Conservation (phyloP, 176 grass and related monocot species). For the Oryza rufipogon region DNA sequence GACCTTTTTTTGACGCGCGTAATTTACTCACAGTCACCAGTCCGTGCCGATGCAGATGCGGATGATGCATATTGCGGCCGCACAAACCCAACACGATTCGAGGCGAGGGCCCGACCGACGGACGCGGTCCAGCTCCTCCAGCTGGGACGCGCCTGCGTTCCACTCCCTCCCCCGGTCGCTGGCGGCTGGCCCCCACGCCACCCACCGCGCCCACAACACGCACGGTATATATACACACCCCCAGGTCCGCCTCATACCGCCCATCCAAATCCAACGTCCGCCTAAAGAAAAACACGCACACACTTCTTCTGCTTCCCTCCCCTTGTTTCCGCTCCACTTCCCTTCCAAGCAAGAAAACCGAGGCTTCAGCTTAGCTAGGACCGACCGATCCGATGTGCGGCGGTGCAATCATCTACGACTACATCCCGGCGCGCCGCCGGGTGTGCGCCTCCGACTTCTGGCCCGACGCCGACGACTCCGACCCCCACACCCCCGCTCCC, state of each 20-base stretch:
- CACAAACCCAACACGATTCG: not conserved
- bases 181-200: not conserved
- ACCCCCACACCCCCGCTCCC: not conserved
- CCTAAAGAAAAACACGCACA: not conserved
- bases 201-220: slow-evolving; percentile 22
- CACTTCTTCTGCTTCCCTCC: not conserved
- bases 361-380: not conserved
- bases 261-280: slow-evolving; percentile 31
- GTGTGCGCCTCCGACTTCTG: slow-evolving; percentile 63
- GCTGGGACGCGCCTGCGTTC: not conserved
- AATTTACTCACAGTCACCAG: not conserved
- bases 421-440: slow-evolving; percentile 54
- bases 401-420: slow-evolving; percentile 84
- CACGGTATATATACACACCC: slow-evolving; percentile 24
- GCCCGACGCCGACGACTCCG: slow-evolving; percentile 43
- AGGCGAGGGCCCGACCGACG: not conserved
- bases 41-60: not conserved
- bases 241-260: not conserved
- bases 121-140: slow-evolving; percentile 25
- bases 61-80: not conserved
- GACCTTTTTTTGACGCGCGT: not conserved
- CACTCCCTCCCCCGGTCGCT: not conserved
- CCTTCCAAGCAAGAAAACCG: not conserved
- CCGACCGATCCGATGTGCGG: slow-evolving; percentile 68
- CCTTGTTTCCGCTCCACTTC: slow-evolving; percentile 1